Evolutionary conservation across 2,329 filamentous ascomycete species (phyloP).

Genomic region (Aspergillus amoenus): DNA sequence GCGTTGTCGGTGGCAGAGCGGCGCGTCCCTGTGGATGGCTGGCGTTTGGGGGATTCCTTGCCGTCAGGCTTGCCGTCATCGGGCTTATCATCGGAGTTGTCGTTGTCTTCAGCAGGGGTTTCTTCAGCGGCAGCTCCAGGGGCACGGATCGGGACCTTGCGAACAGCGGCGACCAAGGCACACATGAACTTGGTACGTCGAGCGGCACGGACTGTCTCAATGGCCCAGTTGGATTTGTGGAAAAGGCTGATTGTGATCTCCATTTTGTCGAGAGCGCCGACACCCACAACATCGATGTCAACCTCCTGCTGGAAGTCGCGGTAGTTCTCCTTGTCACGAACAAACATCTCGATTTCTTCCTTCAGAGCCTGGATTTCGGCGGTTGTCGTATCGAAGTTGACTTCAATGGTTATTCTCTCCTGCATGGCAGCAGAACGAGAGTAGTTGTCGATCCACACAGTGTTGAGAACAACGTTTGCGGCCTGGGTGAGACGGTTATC

Average conservation of each 20-base stretch:
- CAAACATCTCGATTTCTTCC: constrained; percentile 80
- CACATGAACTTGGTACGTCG: constrained; percentile 97
- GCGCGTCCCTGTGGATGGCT: constrained; percentile 12
- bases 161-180: constrained; percentile 78
- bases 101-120: constrained; percentile 32
- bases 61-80: constrained; percentile 44
- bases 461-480: constrained; percentile 90
- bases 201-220: constrained; percentile 76
- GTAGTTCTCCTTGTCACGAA: constrained; percentile 76
- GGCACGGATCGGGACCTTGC: constrained; percentile 80
- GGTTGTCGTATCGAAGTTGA: constrained; percentile 83
- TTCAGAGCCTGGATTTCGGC: constrained; percentile 86
- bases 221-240: constrained; percentile 91
- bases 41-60: constrained; percentile 53
- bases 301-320: constrained; percentile 90
- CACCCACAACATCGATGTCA: constrained; percentile 71
- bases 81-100: constrained; percentile 58
- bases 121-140: constrained; percentile 60
- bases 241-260: constrained; percentile 78
- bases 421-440: constrained; percentile 89
- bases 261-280: constrained; percentile 85
- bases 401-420: constrained; percentile 75
- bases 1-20: constrained; percentile 9
- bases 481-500: constrained; percentile 78
- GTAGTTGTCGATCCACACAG: constrained; percentile 92